Percentiles rank a stretch among this genome's conserved stretches.
These are phyloP conservation scores for Reutealis trisperma DNA, from an alignment of 345 rosid genomes.

Conservation along the genomic window DNA sequence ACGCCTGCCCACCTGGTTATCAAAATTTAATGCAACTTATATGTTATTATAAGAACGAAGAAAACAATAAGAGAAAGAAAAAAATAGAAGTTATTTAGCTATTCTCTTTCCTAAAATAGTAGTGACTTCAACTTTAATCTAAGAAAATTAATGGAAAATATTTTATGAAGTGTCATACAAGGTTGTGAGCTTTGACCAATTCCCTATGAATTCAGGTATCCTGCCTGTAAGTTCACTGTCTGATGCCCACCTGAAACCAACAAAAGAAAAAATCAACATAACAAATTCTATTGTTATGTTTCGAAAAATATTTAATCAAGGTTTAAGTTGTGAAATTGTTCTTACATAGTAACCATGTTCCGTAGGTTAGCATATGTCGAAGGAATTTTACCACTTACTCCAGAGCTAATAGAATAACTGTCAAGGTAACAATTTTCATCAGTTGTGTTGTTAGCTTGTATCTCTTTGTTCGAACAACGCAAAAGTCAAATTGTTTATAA, in stretches of 20 bases:
- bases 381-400: constrained; percentile 63
- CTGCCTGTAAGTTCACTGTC: constrained; percentile 60
- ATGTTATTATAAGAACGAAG: too few species aligned
- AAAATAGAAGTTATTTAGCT: too few species aligned
- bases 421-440: constrained; percentile 9
- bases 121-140: not conserved
- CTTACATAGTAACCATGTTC: constrained; percentile 40
- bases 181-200: constrained; percentile 48
- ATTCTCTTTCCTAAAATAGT: not conserved
- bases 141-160: constrained; percentile 1
- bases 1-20: too few species aligned
- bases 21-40: too few species aligned
- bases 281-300: not conserved
- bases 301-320: not conserved
- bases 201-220: constrained; percentile 72
- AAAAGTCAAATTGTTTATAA: not conserved
- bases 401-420: constrained; percentile 59
- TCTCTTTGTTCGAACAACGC: not conserved
- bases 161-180: too few species aligned
- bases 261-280: not conserved
- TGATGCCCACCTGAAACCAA: constrained; percentile 55
- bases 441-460: not conserved
- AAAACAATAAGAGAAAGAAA: too few species aligned
- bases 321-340: not conserved
- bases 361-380: constrained; percentile 43